These are phyloP conservation scores for Onygenales sp. DNA, from an alignment of 2,329 filamentous ascomycete genomes.

Conservation along the genomic window DNA sequence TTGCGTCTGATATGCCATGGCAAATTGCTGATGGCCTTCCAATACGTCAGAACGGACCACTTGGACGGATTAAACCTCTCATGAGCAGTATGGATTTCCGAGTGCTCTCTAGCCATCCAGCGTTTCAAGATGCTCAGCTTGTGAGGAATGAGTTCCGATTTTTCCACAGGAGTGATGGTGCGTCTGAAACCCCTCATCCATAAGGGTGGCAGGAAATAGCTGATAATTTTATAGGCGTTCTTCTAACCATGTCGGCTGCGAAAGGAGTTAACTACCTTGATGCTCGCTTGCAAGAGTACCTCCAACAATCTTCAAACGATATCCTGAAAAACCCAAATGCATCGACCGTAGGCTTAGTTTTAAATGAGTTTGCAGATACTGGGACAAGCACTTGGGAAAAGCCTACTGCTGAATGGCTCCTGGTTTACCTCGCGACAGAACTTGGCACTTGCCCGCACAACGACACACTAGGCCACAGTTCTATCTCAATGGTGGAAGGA, in stretches of 20 bases:
- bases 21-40: slow-evolving; percentile 1
- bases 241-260: slow-evolving; percentile 1
- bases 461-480: slow-evolving; percentile 1
- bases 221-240: slow-evolving; percentile 1
- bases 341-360: neutral
- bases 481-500: neutral
- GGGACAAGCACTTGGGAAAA: slow-evolving; percentile 3
- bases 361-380: neutral
- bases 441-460: slow-evolving; percentile 1
- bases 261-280: slow-evolving; percentile 1
- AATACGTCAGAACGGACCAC: neutral
- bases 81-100: slow-evolving; percentile 1
- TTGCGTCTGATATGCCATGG: slow-evolving; percentile 1
- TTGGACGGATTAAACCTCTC: slow-evolving; percentile 1
- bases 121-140: slow-evolving; percentile 1
- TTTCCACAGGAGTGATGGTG: slow-evolving; percentile 1
- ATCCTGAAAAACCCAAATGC: neutral
- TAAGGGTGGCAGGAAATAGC: neutral
- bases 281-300: slow-evolving; percentile 1
- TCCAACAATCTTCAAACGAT: neutral
- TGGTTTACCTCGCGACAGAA: slow-evolving; percentile 1
- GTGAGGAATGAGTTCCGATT: slow-evolving; percentile 2
- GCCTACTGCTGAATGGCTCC: slow-evolving; percentile 1
- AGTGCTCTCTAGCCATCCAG: neutral
- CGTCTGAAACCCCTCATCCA: neutral